A percentile compares a stretch with the other conserved stretches of the same genome.
Conservation (phyloP, 2,329 filamentous ascomycete genomes). For the Fragosphaeria purpurea region DNA sequence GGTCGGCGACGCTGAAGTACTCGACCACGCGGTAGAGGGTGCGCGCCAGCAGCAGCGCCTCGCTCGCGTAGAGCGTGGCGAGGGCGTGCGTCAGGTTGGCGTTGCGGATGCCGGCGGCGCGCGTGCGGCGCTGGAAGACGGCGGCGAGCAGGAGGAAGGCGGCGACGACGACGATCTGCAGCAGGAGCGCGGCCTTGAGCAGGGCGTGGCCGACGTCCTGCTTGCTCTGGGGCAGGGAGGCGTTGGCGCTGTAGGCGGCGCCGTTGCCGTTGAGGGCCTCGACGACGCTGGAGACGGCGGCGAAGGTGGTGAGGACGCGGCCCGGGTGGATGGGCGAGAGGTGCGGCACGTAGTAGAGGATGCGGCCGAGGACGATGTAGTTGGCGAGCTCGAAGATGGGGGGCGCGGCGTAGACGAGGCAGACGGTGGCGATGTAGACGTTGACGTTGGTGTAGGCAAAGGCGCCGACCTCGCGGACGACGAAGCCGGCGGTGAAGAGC, state of each 20-base stretch:
- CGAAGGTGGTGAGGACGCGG: constrained; percentile 36
- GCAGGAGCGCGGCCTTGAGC: constrained; percentile 38
- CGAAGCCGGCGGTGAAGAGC: constrained; percentile 41
- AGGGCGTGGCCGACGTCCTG: constrained; percentile 34
- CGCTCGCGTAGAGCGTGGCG: constrained; percentile 40
- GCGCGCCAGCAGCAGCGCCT: constrained; percentile 37
- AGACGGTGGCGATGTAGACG: constrained; percentile 30
- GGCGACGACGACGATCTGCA: constrained; percentile 44
- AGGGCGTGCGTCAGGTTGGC: constrained; percentile 27
- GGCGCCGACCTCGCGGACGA: constrained; percentile 35
- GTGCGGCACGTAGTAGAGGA: constrained; percentile 53
- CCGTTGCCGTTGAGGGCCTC: constrained; percentile 40
- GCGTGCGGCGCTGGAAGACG: constrained; percentile 38
- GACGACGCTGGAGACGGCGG: constrained; percentile 35
- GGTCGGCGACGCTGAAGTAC: constrained; percentile 40
- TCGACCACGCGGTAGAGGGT: constrained; percentile 51
- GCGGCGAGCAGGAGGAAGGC: constrained; percentile 38
- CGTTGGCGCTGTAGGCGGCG: constrained; percentile 37
- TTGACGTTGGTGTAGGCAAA: constrained; percentile 33
- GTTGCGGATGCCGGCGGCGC: constrained; percentile 23
- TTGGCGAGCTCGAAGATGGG: constrained; percentile 54
- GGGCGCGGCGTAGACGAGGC: constrained; percentile 27
- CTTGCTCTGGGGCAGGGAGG: constrained; percentile 25
- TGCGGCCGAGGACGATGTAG: constrained; percentile 52
- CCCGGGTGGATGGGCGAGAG: constrained; percentile 42